Evolutionary conservation across 2,329 filamentous ascomycete species (phyloP).

Genomic region (Penicillium sp.): DNA sequence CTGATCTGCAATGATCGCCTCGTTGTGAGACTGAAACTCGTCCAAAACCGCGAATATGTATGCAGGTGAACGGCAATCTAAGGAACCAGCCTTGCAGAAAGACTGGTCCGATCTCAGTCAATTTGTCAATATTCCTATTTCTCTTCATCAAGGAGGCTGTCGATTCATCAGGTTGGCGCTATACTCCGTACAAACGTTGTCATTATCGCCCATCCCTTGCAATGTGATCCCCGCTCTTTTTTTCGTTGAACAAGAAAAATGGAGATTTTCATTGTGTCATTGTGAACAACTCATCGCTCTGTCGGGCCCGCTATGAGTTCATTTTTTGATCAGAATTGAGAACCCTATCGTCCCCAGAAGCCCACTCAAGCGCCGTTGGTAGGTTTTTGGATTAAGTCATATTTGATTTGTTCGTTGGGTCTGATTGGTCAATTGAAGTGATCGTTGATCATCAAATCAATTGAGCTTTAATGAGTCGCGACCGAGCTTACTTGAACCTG

Average conservation of each 20-base stretch:
- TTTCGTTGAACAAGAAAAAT: neutral
- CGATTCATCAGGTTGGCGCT: neutral
- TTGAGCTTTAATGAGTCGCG: neutral
- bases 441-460: neutral
- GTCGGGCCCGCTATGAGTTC: neutral
- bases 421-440: neutral
- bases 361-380: neutral
- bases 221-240: neutral
- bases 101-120: neutral
- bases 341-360: neutral
- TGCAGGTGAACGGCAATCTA: neutral
- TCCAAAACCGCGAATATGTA: neutral
- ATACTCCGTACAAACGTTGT: neutral
- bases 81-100: slow-evolving; percentile 14
- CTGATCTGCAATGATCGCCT: slow-evolving; percentile 24
- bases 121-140: neutral
- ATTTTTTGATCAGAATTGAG: neutral
- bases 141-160: neutral
- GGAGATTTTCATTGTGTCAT: neutral
- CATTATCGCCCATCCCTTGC: slow-evolving; percentile 5
- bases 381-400: neutral
- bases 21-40: slow-evolving; percentile 2
- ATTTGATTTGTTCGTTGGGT: neutral
- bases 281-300: neutral
- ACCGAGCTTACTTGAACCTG: neutral